A percentile compares a stretch with the other conserved stretches of the same genome.
Conservation (phyloP, 1,284 basidiomycete species). For the Cryptococcus depauperatus region DNA sequence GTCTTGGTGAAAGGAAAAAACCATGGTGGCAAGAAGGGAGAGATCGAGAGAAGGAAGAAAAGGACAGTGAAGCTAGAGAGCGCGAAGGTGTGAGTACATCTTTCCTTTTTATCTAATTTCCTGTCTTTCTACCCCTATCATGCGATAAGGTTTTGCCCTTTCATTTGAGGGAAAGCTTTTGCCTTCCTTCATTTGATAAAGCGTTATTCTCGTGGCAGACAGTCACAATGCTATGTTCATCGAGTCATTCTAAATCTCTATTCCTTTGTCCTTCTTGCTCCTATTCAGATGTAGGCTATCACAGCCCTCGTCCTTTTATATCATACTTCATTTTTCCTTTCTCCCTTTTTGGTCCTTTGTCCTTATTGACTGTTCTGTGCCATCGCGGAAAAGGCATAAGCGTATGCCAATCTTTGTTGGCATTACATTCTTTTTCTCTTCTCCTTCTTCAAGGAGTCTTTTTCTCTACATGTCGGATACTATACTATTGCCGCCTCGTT, state of each 20-base stretch:
- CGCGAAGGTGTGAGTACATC: conserved; percentile 22
- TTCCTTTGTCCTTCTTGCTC: not conserved
- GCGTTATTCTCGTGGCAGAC: not conserved
- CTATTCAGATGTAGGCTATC: not conserved
- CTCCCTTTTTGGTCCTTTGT: conserved; percentile 9
- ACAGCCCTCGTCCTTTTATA: not conserved
- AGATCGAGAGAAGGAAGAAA: conserved; percentile 15
- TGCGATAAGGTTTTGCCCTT: too few species aligned
- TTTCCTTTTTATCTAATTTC: conserved; percentile 3
- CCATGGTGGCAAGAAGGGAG: conserved; percentile 38
- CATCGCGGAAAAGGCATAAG: not conserved
- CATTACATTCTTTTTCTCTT: not conserved
- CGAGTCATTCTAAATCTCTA: not conserved
- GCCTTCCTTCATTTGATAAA: not conserved
- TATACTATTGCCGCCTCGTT: conserved; percentile 16
- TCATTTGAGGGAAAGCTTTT: not conserved
- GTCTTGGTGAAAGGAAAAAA: conserved; percentile 27
- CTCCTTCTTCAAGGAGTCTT: not conserved
- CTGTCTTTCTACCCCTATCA: not conserved
- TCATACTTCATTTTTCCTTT: conserved; percentile 6
- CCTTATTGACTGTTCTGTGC: conserved; percentile 2
- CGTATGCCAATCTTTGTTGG: not conserved
- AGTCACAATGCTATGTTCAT: not conserved
- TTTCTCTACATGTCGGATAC: conserved; percentile 14
- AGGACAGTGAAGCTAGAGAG: conserved; percentile 20